Evolutionary conservation across 345 rosid species (phyloP).

Genomic region (Abelmoschus esculentus): DNA sequence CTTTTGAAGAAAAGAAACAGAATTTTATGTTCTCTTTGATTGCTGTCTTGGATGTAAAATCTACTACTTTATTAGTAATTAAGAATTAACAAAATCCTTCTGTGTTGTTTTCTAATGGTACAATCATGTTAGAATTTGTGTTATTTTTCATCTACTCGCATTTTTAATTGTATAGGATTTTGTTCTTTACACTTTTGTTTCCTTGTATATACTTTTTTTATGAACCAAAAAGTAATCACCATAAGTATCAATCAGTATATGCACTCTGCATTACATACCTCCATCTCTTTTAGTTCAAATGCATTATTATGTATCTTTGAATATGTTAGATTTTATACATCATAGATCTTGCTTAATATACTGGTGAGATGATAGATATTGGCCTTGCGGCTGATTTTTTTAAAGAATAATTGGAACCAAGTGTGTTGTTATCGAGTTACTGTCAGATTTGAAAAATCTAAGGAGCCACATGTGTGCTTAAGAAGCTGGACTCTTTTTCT

Average conservation of each 20-base stretch:
- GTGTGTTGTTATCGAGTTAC: neutral
- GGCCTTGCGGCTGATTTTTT: neutral
- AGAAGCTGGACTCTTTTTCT: constrained; percentile 4
- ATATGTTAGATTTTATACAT: neutral
- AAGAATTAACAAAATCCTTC: neutral
- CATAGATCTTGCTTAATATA: neutral
- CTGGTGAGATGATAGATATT: neutral
- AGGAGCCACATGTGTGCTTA: neutral
- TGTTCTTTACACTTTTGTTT: neutral
- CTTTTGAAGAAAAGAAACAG: neutral
- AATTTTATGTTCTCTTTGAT: neutral
- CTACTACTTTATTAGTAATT: neutral
- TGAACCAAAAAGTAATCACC: neutral
- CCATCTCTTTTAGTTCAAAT: neutral
- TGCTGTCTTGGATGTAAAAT: neutral
- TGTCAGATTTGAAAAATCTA: neutral
- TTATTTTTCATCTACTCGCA: neutral
- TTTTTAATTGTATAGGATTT: neutral
- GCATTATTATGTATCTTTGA: neutral
- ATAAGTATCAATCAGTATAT: neutral
- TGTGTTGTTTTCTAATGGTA: neutral
- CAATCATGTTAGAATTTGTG: neutral
- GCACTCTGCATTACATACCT: neutral
- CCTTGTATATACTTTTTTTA: neutral
- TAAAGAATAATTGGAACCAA: neutral